phyloP scores from a whole-genome alignment of 352 stramenopile genomes.

The Globisporangium recalcitrans region DNA sequence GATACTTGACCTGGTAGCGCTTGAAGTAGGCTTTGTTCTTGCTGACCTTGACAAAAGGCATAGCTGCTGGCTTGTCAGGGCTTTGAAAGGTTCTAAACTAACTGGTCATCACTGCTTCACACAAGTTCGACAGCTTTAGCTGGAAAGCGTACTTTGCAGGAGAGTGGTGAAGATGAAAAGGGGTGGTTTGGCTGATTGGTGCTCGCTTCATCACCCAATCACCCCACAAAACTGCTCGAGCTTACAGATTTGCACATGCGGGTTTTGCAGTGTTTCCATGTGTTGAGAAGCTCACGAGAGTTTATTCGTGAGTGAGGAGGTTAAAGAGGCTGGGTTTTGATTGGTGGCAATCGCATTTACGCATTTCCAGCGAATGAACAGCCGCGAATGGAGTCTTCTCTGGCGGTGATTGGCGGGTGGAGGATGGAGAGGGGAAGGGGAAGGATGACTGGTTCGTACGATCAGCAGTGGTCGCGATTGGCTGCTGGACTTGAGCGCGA shows the following conservation, averaged over 20 bases:
- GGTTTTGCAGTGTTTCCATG: not conserved
- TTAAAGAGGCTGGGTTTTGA: not conserved
- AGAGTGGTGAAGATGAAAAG: not conserved
- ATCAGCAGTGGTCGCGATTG: slow-evolving; percentile 26
- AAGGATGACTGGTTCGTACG: slow-evolving; percentile 77
- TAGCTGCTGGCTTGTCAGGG: slow-evolving; percentile 32
- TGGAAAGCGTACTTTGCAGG: slow-evolving; percentile 1
- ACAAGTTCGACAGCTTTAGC: too few relatives aligned
- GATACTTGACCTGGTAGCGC: slow-evolving; percentile 99
- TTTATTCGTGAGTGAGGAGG: not conserved
- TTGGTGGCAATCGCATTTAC: not conserved
- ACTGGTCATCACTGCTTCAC: not conserved
- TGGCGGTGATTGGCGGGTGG: slow-evolving; percentile 35
- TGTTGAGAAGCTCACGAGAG: not conserved
- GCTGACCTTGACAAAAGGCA: slow-evolving; percentile 97
- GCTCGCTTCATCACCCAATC: slow-evolving; percentile 4
- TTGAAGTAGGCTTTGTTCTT: slow-evolving; percentile 99
- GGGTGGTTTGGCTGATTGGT: not conserved
- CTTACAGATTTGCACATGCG: not conserved
- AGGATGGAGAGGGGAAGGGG: slow-evolving; percentile 21
- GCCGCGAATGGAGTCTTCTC: rapidly evolving
- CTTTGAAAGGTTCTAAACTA: slow-evolving; percentile 73
- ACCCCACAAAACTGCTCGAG: not conserved
- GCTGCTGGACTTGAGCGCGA: slow-evolving; percentile 9
- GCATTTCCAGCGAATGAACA: slow-evolving; percentile 34